phyloP scores from a whole-genome alignment of 1,284 basidiomycete genomes.

The Cystobasidium sp. region DNA sequence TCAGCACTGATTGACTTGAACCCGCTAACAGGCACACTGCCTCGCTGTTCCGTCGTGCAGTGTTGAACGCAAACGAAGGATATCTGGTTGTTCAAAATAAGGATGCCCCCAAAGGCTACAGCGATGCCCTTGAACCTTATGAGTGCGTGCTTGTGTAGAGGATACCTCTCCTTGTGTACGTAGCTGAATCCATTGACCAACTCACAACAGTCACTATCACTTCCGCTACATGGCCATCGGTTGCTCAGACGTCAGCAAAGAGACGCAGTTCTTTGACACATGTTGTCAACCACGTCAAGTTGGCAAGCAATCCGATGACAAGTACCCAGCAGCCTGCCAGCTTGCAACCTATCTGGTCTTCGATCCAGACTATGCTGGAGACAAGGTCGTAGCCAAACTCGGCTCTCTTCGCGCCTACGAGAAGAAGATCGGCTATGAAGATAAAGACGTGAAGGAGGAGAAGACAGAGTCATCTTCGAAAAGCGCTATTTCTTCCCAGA shows the following conservation, averaged over 20 bases:
- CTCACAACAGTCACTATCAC: conserved; percentile 31
- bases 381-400: conserved; percentile 40
- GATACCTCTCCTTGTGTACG: too few species aligned
- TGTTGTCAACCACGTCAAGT: conserved; percentile 28
- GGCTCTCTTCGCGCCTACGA: conserved; percentile 15
- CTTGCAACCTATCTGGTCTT: conserved; percentile 36
- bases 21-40: conserved; percentile 20
- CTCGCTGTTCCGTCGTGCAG: conserved; percentile 40
- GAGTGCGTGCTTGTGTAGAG: conserved; percentile 16
- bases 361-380: conserved; percentile 27
- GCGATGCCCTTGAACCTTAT: conserved; percentile 29
- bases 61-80: conserved; percentile 28
- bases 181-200: too few species aligned
- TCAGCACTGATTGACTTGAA: too few species aligned
- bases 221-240: conserved; percentile 44
- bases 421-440: conserved; percentile 17
- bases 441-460: conserved; percentile 1
- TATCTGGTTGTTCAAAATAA: conserved; percentile 23
- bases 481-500: neutral
- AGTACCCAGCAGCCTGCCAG: conserved; percentile 38
- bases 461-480: conserved; percentile 21
- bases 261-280: conserved; percentile 29
- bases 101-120: conserved; percentile 30
- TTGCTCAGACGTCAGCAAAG: conserved; percentile 29
- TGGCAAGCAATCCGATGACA: conserved; percentile 17